Percentiles rank a stretch among this genome's conserved stretches.
These are phyloP conservation scores for Aspergillus leporis DNA, from an alignment of 495 filamentous ascomycete species.

Conservation along the genomic window DNA sequence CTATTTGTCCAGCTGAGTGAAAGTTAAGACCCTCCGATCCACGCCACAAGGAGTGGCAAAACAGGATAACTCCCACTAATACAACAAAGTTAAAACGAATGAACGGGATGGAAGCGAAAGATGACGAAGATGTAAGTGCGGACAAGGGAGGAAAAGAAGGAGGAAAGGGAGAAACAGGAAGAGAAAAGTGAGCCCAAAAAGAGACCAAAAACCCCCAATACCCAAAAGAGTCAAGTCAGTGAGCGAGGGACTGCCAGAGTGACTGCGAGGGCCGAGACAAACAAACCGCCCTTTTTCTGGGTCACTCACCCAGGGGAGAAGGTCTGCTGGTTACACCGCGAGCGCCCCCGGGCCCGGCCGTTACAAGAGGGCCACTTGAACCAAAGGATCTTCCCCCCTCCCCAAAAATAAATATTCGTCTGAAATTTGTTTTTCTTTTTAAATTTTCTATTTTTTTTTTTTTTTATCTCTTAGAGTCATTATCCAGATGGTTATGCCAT, in stretches of 20 bases:
- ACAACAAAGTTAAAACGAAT: constrained; percentile 9
- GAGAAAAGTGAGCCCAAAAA: constrained; percentile 14
- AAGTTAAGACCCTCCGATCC: constrained; percentile 15
- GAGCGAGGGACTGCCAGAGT: constrained; percentile 20
- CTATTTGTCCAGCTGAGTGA: constrained; percentile 25
- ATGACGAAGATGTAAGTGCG: constrained; percentile 3
- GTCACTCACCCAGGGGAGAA: constrained; percentile 14
- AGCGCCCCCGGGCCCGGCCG: constrained; percentile 16
- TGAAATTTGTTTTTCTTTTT: constrained; percentile 2
- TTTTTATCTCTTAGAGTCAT: neutral
- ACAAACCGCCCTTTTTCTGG: constrained; percentile 16
- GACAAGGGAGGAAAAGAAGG: constrained; percentile 13
- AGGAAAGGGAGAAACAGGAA: constrained; percentile 14
- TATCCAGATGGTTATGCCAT: neutral
- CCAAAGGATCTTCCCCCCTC: constrained; percentile 6
- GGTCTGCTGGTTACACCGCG: constrained; percentile 25
- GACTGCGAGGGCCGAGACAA: constrained; percentile 25
- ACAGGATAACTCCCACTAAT: constrained; percentile 4
- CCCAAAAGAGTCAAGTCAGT: constrained; percentile 19
- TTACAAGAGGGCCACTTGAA: constrained; percentile 17
- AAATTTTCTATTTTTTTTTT: constrained; percentile 1
- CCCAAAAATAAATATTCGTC: neutral
- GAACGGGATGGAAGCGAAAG: constrained; percentile 13
- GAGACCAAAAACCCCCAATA: constrained; percentile 11
- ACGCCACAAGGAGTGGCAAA: constrained; percentile 24